Evolutionary conservation across 495 filamentous ascomycete genomes (phyloP), one percentile per base, ranked within the genome.

Genomic region (Xylaria sp.): DNA sequence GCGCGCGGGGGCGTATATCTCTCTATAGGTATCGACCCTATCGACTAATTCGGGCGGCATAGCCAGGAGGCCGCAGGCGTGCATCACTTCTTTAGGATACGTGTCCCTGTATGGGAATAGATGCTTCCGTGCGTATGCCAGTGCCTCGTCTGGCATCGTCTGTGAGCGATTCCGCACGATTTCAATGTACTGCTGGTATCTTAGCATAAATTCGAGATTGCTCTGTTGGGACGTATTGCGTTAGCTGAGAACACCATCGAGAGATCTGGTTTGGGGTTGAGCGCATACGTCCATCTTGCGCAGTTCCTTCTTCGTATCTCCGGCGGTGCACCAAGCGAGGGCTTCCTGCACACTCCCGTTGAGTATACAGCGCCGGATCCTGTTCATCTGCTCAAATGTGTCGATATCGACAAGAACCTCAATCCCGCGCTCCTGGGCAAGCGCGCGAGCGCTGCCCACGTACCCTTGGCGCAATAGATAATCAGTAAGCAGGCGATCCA

Each of bases 141-240:
- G 91, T n/a, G 95, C 92, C 69, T 97, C 93, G 64, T 90, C 75
- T 33, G 91, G 85, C 73, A 91, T 92, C 5, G 76, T 58, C 40
- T 79, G 83, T 21, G 90, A 81, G 53, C 86, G 85, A 44, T 83
- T 89, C 52, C 96, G 86, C 63, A 97, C 87, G 68, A 98, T 85
- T 78, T 98, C 96, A 72, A 98, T 94, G 79, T 93, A 98, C 78
- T 98, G 94, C 80, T 99, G 96, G 73, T 97, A 85, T n/a, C 97
- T 90, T 12, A 99, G 87, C 85, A 97, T 92, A 77, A 97, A 96
- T 78, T 98, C 97, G 35, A 99, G 87, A 62, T 92, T 93, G 74
- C 91, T 94, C 91, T 95, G 80, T 69, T 21, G 33, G 3, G 29
- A 48, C 21, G 59, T 21, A 11, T 7, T 37, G 33, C 8, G 70